Base-by-base conservation (phyloP, 306 rosid genomes). In the Sphenostylis stenocarpa region DNA sequence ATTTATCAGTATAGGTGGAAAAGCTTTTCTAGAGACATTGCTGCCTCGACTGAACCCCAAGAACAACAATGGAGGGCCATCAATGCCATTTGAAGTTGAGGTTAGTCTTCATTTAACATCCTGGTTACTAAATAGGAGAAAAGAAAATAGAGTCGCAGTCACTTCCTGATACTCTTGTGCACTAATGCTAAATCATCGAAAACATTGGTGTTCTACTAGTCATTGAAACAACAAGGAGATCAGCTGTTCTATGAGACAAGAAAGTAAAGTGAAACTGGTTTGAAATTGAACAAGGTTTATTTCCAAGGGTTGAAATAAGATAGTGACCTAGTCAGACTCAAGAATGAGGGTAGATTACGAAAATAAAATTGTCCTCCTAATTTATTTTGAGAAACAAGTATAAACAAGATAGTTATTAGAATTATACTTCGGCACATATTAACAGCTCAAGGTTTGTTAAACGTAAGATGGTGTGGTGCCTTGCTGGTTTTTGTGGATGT, bases 41-140 rank as follows among this genome's bases (percentile, higher is more conserved):
- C 76, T 96, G 85, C 88, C 96, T 84, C 90, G 99, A 49, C 86
- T 96, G 79, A 88, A 92, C 86, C 97, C 96, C 67, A 89, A 88
- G 88, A 79, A 45, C 80, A 73, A 80, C 82, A 88, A 88, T 62
- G 99, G 99, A 80, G 97, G 89, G 52, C 97, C 91, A 48, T 85
- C 92, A 23, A 91, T 96, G 99, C 97, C 98, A 67, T 96, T 96
- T 92, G 92, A 91, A 81, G 78, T 96, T 6, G 98, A 96, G 99
- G 99, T 96, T 75, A 23, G 87, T 83, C 73, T 53, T 39, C 57
- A 47, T 26, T 73, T 73, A 73, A 31, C 63, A 41, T 72, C 24
- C 63, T 76, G 11, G 63, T 62, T 53, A n/a, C 26, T 31, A 11
- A 34, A 64, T 62, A n/a, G 61, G 53, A 21, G 24, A 48, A 24